These are phyloP conservation scores for Jaltomata sinuosa DNA, from an alignment of 257 asterid species.

Conservation along the genomic window DNA sequence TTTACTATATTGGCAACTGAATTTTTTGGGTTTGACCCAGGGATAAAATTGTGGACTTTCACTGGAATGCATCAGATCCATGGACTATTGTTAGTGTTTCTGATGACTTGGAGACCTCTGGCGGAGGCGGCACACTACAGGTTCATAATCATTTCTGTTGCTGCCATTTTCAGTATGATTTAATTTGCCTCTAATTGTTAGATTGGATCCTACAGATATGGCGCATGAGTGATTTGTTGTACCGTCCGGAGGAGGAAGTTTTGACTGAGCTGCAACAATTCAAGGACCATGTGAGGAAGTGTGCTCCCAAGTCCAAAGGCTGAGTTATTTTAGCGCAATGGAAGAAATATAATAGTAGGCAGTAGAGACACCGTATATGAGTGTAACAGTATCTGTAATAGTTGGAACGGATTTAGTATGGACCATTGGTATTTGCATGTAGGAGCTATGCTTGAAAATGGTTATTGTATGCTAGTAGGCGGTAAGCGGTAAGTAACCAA, in stretches of 20 bases:
- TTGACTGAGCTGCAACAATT: constrained; percentile 74
- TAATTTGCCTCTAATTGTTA: background rate
- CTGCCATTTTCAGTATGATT: background rate
- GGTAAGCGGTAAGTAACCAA: background rate
- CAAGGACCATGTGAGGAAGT: constrained; percentile 77
- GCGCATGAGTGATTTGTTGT: constrained; percentile 88
- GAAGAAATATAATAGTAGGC: background rate
- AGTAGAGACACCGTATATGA: background rate
- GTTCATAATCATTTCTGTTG: constrained; percentile 17
- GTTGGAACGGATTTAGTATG: background rate
- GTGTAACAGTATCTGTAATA: background rate
- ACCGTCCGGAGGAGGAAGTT: constrained; percentile 83
- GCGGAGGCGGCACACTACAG: constrained; percentile 98
- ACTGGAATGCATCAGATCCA: constrained; percentile 85
- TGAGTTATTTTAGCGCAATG: background rate
- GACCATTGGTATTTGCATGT: background rate
- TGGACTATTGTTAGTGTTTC: constrained; percentile 95
- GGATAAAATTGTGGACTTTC: constrained; percentile 93
- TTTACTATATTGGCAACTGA: background rate
- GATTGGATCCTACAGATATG: constrained; percentile 51
- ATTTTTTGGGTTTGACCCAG: constrained; percentile 19
- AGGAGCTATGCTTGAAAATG: background rate
- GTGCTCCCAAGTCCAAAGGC: constrained; percentile 39
- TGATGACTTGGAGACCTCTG: constrained; percentile 71
- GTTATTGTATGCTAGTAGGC: background rate